These are phyloP conservation scores for Paramecium biaurelia DNA, from an alignment of 73 alveolate species.

Conservation along the genomic window DNA sequence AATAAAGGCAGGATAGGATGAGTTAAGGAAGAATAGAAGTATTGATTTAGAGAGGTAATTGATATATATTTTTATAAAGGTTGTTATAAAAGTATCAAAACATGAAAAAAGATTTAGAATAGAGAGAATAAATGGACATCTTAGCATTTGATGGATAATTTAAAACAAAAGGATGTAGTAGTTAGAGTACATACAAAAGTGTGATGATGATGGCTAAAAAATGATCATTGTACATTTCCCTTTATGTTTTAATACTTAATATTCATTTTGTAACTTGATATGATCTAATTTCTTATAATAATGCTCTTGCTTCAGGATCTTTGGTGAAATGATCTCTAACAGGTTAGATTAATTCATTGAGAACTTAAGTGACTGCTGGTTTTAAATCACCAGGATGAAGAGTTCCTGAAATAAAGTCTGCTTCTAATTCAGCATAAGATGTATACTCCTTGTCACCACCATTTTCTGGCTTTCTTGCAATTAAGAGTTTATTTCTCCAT, in stretches of 20 bases:
- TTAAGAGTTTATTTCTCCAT: conserved; percentile 69
- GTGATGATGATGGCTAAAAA: neutral
- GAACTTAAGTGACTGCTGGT: conserved; percentile 77
- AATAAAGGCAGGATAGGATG: conserved; percentile 65
- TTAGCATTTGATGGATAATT: conserved; percentile 60
- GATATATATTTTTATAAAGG: neutral
- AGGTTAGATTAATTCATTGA: conserved; percentile 93
- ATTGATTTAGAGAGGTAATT: conserved; percentile 66
- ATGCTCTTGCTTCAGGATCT: conserved; percentile 81
- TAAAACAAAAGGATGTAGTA: conserved; percentile 51
- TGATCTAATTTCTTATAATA: conserved; percentile 57
- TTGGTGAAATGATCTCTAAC: conserved; percentile 57
- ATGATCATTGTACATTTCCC: neutral
- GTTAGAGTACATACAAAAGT: conserved; percentile 31
- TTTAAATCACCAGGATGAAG: conserved; percentile 94
- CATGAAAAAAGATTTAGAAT: conserved; percentile 65
- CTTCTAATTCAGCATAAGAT: conserved; percentile 79
- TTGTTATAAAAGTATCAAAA: conserved; percentile 66
- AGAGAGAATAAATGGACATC: conserved; percentile 48
- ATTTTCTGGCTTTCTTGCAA: conserved; percentile 70
- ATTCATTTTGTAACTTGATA: neutral
- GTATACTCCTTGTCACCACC: conserved; percentile 82
- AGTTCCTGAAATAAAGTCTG: conserved; percentile 78
- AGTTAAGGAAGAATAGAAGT: conserved; percentile 60
- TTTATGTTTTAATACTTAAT: neutral